These are phyloP conservation scores for Aspergillus hancockii DNA, from an alignment of 495 filamentous ascomycete genomes.

Conservation along the genomic window DNA sequence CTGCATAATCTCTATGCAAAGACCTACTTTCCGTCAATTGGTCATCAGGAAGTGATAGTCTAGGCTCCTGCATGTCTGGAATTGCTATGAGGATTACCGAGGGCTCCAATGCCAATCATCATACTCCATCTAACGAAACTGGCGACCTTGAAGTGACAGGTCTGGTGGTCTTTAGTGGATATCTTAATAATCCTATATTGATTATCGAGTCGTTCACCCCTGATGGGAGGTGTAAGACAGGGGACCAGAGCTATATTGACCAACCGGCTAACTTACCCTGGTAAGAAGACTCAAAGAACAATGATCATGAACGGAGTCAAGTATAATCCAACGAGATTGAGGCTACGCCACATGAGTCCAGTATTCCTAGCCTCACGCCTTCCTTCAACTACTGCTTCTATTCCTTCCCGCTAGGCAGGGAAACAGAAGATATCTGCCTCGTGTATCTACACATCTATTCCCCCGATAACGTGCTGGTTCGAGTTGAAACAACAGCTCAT, in stretches of 20 bases:
- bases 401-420: conserved; percentile 20
- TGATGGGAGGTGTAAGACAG: conserved; percentile 84
- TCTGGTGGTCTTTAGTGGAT: conserved; percentile 74
- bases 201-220: conserved; percentile 64
- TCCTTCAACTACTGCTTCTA: conserved; percentile 33
- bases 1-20: too few relatives aligned
- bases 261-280: conserved; percentile 56
- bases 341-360: conserved; percentile 39
- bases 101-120: neutral
- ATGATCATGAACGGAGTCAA: conserved; percentile 60
- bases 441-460: conserved; percentile 30
- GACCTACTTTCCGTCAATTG: too few relatives aligned
- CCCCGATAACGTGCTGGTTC: conserved; percentile 10
- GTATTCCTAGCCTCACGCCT: conserved; percentile 29
- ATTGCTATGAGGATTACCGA: conserved; percentile 41
- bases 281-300: conserved; percentile 55
- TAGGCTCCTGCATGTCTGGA: conserved; percentile 39
- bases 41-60: too few relatives aligned
- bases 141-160: conserved; percentile 33
- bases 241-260: conserved; percentile 69
- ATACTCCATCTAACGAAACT: conserved; percentile 1
- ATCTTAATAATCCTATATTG: conserved; percentile 67
- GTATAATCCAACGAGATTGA: conserved; percentile 45
- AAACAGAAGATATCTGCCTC: conserved; percentile 39
- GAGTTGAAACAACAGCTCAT: conserved; percentile 8